These are phyloP conservation scores for Phytophthora constricta DNA, from an alignment of 352 stramenopile genomes.

Conservation along the genomic window DNA sequence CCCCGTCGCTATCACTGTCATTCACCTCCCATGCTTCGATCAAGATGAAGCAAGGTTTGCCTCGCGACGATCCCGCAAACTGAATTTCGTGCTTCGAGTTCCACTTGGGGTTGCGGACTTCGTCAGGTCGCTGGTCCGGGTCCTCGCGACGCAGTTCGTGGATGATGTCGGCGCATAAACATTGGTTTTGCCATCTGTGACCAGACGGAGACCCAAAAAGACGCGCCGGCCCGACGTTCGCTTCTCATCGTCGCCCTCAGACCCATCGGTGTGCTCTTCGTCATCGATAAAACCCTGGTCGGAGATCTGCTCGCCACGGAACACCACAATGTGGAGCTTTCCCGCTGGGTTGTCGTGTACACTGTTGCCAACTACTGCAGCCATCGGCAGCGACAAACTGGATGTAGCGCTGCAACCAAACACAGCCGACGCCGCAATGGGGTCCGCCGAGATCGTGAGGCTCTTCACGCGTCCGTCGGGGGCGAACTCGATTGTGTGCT, in stretches of 20 bases:
- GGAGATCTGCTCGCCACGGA: constrained; percentile 86
- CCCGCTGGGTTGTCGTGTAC: constrained; percentile 82
- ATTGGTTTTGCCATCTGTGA: constrained; percentile 89
- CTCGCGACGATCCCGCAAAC: constrained; percentile 72
- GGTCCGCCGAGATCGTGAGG: constrained; percentile 85
- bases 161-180: constrained; percentile 88
- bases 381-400: constrained; percentile 85
- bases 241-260: constrained; percentile 50
- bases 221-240: constrained; percentile 38
- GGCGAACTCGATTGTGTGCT: constrained; percentile 90
- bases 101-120: constrained; percentile 76
- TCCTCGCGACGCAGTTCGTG: constrained; percentile 71
- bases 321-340: constrained; percentile 76
- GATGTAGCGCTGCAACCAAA: constrained; percentile 90
- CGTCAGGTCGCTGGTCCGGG: constrained; percentile 57
- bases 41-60: constrained; percentile 88
- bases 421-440: constrained; percentile 84
- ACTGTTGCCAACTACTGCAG: constrained; percentile 80
- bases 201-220: constrained; percentile 78
- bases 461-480: constrained; percentile 87
- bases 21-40: constrained; percentile 87
- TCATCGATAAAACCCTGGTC: constrained; percentile 55
- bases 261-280: constrained; percentile 61
- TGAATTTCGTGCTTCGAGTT: constrained; percentile 80
- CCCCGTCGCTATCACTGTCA: constrained; percentile 32